A percentile compares a stretch with the other conserved stretches of the same genome.
Conservation (phyloP, 257 asterid genomes). For the Capsicum baccatum region DNA sequence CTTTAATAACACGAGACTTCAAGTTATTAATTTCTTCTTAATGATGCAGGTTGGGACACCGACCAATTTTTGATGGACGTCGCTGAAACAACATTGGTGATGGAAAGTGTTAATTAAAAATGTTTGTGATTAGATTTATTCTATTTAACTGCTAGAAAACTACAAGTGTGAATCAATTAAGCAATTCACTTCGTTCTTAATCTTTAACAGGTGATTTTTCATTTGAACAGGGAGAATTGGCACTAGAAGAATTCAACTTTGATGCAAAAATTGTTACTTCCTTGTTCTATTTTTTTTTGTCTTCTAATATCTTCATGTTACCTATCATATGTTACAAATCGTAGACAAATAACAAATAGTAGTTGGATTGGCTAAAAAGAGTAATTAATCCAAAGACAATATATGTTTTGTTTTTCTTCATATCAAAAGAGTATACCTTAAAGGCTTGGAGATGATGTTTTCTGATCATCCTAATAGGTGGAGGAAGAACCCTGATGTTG, state of each 20-base stretch:
- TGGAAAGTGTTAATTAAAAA: constrained; percentile 85
- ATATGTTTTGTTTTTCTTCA: no score
- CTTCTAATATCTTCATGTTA: neutral
- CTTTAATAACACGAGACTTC: neutral
- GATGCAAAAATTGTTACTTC: constrained; percentile 86
- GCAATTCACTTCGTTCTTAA: neutral
- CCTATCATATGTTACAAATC: neutral
- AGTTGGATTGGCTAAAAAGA: no score
- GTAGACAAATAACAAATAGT: no score
- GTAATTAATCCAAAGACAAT: no score
- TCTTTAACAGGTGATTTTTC: neutral
- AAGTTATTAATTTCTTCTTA: neutral
- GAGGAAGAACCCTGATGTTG: constrained; percentile 96
- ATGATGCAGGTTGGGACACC: constrained; percentile 90
- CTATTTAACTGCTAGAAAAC: neutral
- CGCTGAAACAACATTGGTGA: constrained; percentile 84
- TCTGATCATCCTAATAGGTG: constrained; percentile 52
- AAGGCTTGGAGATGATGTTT: neutral
- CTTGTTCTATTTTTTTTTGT: neutral
- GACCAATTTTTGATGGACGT: constrained; percentile 97
- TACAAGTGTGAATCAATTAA: neutral
- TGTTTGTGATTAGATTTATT: constrained; percentile 40
- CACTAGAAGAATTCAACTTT: constrained; percentile 97
- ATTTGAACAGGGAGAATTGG: constrained; percentile 75
- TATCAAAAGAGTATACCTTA: neutral